Evolutionary conservation across 805 yeast genomes (phyloP).

Genomic region (Saturnispora zaruensis): DNA sequence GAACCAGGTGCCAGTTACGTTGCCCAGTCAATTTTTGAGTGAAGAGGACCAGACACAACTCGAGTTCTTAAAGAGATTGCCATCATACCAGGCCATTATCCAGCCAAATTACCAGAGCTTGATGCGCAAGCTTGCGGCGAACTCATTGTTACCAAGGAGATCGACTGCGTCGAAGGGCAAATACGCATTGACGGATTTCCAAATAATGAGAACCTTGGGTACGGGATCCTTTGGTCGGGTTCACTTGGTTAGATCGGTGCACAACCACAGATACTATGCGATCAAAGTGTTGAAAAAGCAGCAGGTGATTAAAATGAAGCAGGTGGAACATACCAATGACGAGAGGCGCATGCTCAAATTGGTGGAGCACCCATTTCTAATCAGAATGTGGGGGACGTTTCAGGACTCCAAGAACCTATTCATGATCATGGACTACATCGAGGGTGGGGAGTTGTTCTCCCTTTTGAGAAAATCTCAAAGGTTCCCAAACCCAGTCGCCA

Average conservation of each 20-base stretch:
- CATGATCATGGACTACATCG: conserved; percentile 60
- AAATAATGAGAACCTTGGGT: conserved; percentile 48
- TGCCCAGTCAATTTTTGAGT: conserved; percentile 13
- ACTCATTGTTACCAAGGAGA: conserved; percentile 26
- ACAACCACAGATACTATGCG: conserved; percentile 52
- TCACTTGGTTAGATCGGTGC: conserved; percentile 49
- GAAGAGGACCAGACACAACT: conserved; percentile 25
- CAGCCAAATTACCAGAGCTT: conserved; percentile 26
- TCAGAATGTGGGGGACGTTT: conserved; percentile 61
- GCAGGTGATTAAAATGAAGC: conserved; percentile 52
- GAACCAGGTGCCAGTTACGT: neutral
- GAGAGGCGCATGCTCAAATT: conserved; percentile 50
- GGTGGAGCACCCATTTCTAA: conserved; percentile 52
- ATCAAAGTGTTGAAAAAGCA: conserved; percentile 51
- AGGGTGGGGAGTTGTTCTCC: conserved; percentile 54
- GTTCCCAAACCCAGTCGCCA: conserved; percentile 56
- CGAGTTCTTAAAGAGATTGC: conserved; percentile 26
- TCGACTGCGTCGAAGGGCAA: conserved; percentile 46
- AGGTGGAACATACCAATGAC: conserved; percentile 57
- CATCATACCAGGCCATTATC: conserved; percentile 30
- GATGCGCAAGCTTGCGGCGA: conserved; percentile 22
- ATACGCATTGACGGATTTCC: conserved; percentile 48
- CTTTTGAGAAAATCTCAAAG: conserved; percentile 48
- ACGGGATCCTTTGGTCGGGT: conserved; percentile 58
- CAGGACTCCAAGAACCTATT: conserved; percentile 49